phyloP scores from a whole-genome alignment of 768 basidiomycete species.

The Exsudoporus frostii region DNA sequence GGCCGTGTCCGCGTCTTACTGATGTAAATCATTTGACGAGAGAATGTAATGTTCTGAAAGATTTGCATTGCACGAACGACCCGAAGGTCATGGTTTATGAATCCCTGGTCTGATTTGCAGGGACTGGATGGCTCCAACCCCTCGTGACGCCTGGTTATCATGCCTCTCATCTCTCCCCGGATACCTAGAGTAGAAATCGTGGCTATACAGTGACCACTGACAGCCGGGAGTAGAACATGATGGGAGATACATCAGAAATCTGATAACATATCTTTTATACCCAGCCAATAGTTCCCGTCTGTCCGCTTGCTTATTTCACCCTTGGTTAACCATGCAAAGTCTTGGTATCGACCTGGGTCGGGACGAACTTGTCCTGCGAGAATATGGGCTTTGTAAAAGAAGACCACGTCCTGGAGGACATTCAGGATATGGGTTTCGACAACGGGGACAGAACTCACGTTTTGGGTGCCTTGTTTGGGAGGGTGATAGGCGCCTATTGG shows the following conservation, averaged over 20 bases:
- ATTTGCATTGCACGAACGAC: too few species aligned
- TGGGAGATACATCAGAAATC: constrained; percentile 39
- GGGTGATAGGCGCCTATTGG: constrained; percentile 80
- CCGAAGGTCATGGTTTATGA: too few species aligned
- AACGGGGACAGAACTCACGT: constrained; percentile 31
- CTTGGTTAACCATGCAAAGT: constrained; percentile 94
- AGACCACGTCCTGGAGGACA: constrained; percentile 57
- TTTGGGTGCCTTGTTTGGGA: constrained; percentile 32
- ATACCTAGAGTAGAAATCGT: background rate
- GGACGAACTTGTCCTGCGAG: constrained; percentile 81
- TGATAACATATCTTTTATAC: constrained; percentile 77
- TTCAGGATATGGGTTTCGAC: constrained; percentile 1
- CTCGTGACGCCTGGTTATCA: too few species aligned
- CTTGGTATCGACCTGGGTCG: constrained; percentile 49
- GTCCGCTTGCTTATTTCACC: constrained; percentile 78
- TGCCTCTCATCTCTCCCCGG: background rate
- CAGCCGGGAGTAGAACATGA: background rate
- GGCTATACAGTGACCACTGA: background rate
- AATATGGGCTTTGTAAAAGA: constrained; percentile 94
- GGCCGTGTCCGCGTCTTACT: too few species aligned
- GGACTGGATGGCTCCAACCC: too few species aligned
- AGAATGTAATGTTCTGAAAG: too few species aligned
- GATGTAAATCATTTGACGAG: too few species aligned
- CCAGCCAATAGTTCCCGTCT: constrained; percentile 68
- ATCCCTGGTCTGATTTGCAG: too few species aligned